Percentiles rank a stretch among this genome's conserved stretches.
Evolutionary conservation across 441 rosid species (phyloP).

Genomic region (Flueggea neowawraea): DNA sequence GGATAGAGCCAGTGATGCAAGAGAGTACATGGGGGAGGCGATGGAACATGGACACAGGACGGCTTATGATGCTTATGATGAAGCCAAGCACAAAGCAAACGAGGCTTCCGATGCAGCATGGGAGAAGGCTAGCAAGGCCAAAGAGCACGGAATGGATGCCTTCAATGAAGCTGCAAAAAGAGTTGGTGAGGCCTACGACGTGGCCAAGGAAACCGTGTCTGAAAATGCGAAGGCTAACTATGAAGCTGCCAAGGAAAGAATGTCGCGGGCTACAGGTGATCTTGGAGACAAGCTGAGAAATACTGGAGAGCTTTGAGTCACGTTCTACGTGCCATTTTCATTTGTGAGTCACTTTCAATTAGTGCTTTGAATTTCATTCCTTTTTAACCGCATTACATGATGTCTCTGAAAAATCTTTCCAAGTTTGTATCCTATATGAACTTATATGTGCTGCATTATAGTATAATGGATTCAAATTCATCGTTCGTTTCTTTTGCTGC

Average conservation of each 20-base stretch:
- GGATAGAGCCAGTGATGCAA: too few species aligned
- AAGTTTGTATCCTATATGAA: too few species aligned
- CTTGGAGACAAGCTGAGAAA: constrained; percentile 39
- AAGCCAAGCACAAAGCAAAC: too few species aligned
- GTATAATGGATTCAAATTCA: too few species aligned
- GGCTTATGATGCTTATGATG: too few species aligned
- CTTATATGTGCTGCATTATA: too few species aligned
- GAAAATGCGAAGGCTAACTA: constrained; percentile 31
- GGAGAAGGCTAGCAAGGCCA: constrained; percentile 10
- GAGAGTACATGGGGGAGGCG: too few species aligned
- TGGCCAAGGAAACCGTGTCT: constrained; percentile 31
- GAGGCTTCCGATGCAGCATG: too few species aligned
- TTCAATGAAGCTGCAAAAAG: constrained; percentile 24
- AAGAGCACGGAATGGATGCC: constrained; percentile 10
- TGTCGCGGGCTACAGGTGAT: constrained; percentile 40
- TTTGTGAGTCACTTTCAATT: constrained; percentile 10
- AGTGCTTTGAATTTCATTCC: background rate
- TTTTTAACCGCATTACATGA: background rate
- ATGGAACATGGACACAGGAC: too few species aligned
- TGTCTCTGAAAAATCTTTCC: too few species aligned
- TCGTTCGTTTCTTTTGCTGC: too few species aligned
- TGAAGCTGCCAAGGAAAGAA: constrained; percentile 53
- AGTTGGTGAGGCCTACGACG: constrained; percentile 32
- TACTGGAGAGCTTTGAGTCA: constrained; percentile 29
- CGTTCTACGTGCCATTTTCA: background rate